phyloP scores from a whole-genome alignment of 768 basidiomycete species.

The Termitomyces eurrhizus region DNA sequence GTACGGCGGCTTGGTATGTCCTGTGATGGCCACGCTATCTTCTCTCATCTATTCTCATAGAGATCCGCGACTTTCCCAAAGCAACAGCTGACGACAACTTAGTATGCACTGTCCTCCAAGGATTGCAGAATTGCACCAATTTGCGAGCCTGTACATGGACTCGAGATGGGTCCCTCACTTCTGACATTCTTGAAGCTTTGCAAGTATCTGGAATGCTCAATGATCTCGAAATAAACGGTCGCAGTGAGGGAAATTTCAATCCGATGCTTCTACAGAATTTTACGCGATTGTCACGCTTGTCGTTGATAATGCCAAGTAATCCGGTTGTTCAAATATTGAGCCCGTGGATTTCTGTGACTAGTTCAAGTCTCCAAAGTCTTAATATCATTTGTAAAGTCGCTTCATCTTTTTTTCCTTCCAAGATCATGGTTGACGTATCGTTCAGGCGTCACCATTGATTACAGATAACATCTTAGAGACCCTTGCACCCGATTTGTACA shows the following conservation, averaged over 20 bases:
- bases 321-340: constrained; percentile 46
- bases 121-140: constrained; percentile 57
- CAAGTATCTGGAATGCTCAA: constrained; percentile 34
- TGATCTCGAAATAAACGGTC: constrained; percentile 72
- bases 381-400: constrained; percentile 68
- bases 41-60: constrained; percentile 29
- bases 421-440: not conserved
- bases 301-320: constrained; percentile 71
- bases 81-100: constrained; percentile 30
- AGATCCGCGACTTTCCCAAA: constrained; percentile 73
- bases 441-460: constrained; percentile 53
- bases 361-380: constrained; percentile 47
- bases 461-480: constrained; percentile 52
- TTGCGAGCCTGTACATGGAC: constrained; percentile 74
- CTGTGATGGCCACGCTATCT: not conserved
- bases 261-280: constrained; percentile 49
- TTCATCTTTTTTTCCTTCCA: constrained; percentile 6
- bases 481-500: constrained; percentile 44
- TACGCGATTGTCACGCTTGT: constrained; percentile 48
- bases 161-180: constrained; percentile 68
- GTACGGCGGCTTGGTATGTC: constrained; percentile 17
- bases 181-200: constrained; percentile 54
- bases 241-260: constrained; percentile 52
- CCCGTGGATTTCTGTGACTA: constrained; percentile 46
- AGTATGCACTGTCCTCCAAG: constrained; percentile 38